Base-by-base conservation (phyloP, 176 grass and related monocot genomes). In the Saccharum officinarum region DNA sequence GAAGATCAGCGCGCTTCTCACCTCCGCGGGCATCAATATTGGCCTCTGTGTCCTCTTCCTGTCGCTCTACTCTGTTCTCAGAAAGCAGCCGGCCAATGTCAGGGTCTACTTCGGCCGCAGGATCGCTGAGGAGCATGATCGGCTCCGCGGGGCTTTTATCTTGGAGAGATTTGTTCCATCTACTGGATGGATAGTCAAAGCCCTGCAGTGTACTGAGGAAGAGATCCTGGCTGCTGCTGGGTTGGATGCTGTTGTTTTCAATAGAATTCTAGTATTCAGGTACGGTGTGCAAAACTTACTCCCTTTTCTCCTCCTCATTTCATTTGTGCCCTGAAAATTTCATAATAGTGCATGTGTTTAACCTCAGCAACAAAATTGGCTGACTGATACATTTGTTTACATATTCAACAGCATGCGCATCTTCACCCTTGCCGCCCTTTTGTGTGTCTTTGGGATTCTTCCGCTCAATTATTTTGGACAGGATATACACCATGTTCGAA, bases 1-100 rank as follows among this genome's bases (percentile, higher is more conserved):
- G 93, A 94, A 92, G 84, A 46, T 99, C 68, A 96, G 83, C 5
- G 94, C 87, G 36, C 92, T 99, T 0, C 79, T 99, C 42, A 94
- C 97, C 71, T 99, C 97, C 8, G 92, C 93, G 1, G 93, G 97
- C 75, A 96, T 99, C 69, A 99, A 99, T 50, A 92, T 96, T 10
- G 97, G 90, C 7, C 22, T 99, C 44, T 99, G 88, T 33, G 82
- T 80, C 55, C 59, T 99, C 40, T 83, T 99, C 44, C 78, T 95
- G 50, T 96, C 86, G 0, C 93, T 99, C 69, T 99, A 99, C 66
- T 99, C 97, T 4, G 73, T 99, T 49, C 86, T 99, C 44, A 92
- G 94, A 49, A 99, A 99, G 83, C 97, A 94, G 20, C 97, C 94
- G 5, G 87, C 80, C 1, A 96, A 96, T 89, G 71, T 84, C 49